Evolutionary conservation across 129 eudicot species (phyloP), one percentile per base, ranked within the genome.

Genomic region (Daucus carota): DNA sequence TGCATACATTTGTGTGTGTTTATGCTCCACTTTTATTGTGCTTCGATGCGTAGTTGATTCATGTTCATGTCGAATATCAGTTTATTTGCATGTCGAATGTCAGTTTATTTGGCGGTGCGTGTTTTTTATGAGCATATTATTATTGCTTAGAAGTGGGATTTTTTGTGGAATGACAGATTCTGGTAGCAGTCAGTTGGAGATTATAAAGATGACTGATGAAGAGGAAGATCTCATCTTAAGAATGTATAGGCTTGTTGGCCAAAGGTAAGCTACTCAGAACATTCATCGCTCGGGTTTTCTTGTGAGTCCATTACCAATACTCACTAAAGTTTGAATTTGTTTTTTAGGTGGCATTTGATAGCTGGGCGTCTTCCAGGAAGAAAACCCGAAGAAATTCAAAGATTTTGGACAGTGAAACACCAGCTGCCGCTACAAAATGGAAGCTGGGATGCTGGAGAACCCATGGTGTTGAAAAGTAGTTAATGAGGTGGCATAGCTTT

Each of bases 331-430:
- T 72, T 2, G 26, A 43, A 43, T 1, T 60, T 32, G 10, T 48
- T 52, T 77, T 60, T 73, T 75, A 90, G 96, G 87, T 90, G 92
- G 96, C 86, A 76, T 18, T 74, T 90, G 85, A 90, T 90, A 40
- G 96, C 96, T 0, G 96, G 96, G 1, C 82, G 96, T 45, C 59
- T 90, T 77, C 96, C 96, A 3, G 96, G 96, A 8, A 77, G 92
- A 45, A 88, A 80, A 75, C 87, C 92, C 0, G 96, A 90, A 80
- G 96, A 90, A 78, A 88, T 90, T 48, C 92, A 90, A 71, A 88
- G 92, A 75, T 90, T 90, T 82, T 90, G 90, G 92, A 43, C 88
- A 46, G 84, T 88, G 88, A 90, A 83, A 78, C 88, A 87, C 32
- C 65, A 52, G 24, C 10, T 8, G 31, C 45, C 26, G 12, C 40